Evolutionary conservation across 345 rosid species (phyloP).

Genomic region (Fremontodendron californicum): DNA sequence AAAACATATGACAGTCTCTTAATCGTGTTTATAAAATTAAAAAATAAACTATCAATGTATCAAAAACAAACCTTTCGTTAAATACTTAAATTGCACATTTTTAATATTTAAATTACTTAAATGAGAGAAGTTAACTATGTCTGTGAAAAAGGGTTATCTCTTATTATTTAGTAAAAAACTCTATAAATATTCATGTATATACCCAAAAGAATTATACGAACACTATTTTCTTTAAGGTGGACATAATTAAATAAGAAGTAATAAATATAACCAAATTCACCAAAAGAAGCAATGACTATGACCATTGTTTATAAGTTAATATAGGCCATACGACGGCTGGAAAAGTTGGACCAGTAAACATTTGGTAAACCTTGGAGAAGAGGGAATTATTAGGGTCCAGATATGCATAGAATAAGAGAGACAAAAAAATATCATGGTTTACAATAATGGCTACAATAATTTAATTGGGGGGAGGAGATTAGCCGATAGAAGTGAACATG

Average conservation of each 20-base stretch:
- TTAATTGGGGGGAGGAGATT: not conserved
- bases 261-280: not conserved
- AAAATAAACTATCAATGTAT: too few relatives aligned
- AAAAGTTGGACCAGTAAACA: not conserved
- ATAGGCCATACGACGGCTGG: not conserved
- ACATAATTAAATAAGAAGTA: not conserved
- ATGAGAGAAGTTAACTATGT: too few relatives aligned
- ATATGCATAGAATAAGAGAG: not conserved
- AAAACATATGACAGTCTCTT: too few relatives aligned
- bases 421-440: not conserved
- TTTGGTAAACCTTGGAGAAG: not conserved
- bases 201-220: not conserved
- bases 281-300: not conserved
- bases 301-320: not conserved
- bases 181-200: not conserved
- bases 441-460: not conserved
- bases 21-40: too few relatives aligned
- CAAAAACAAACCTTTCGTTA: too few relatives aligned
- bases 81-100: not conserved
- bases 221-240: not conserved
- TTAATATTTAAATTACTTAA: not conserved
- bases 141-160: too few relatives aligned
- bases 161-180: not conserved
- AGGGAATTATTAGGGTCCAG: not conserved
- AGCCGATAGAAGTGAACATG: not conserved